Evolutionary conservation across 1,284 basidiomycete species (phyloP), one percentile per base, ranked within the genome.

Genomic region (Rhodotorula sp.): DNA sequence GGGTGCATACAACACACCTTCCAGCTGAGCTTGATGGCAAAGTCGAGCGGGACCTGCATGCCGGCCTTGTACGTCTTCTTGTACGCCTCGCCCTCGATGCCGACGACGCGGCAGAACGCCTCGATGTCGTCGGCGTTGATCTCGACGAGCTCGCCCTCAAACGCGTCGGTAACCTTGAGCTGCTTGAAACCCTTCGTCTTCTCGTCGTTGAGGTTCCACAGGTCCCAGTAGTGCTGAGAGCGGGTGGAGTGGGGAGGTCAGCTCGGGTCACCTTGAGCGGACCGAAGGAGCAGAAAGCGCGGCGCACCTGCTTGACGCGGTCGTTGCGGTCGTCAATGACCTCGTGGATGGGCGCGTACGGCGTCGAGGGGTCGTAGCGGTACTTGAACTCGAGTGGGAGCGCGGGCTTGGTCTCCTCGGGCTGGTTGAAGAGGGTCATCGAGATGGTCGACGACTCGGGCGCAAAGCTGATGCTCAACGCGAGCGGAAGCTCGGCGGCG

Each of bases 11-110:
- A 59, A 83, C 88, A 76, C 80, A 92, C 92, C 88, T 94, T 89
- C 95, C 96, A 98, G 57, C 95, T 94, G 61, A 94, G 91, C 70
- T 98, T 95, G 80, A 99, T 99, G 67, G 94, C 94, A 80, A 97
- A 98, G 84, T 99, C 97, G 93, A 99, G 97, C 0, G 96, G 96
- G 48, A 92, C 63, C 64, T 74, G 67, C 75, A 76, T 72, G 66
- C 72, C 87, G 44, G 84, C 85, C 59, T 88, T 86, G 67, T 85
- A 88, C 64, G 92, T 88, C 37, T 86, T 85, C 86, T 94, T 92
- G 87, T 96, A 99, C 13, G 87, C 86, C 81, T 95, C 94, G 61
- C 89, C 90, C 79, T 94, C 90, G 82, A 97, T 98, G 56, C 94
- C 95, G 69, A 98, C 88, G 61, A 99, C 90, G 57, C 89, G 88